These are phyloP conservation scores for Forsythia suspensa DNA, from an alignment of 257 asterid species.

Conservation along the genomic window DNA sequence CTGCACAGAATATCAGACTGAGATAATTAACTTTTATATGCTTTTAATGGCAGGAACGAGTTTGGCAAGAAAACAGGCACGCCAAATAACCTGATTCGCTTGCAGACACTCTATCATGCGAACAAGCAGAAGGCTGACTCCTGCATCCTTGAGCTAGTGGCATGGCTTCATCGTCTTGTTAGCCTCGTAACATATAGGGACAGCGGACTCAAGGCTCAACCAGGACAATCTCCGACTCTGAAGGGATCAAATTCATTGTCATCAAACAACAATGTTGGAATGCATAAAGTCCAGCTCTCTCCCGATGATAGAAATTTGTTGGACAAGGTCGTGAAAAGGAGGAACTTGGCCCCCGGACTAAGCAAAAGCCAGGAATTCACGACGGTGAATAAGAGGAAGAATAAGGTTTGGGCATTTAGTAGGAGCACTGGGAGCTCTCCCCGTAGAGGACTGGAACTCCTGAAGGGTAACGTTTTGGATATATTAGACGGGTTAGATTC, in stretches of 20 bases:
- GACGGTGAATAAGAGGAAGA: conserved; percentile 26
- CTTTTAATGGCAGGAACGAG: conserved; percentile 40
- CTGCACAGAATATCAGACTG: neutral
- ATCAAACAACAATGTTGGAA: neutral
- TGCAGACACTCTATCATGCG: conserved; percentile 67
- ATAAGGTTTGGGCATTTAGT: conserved; percentile 37
- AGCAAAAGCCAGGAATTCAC: conserved; percentile 64
- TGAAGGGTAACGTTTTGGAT: conserved; percentile 47
- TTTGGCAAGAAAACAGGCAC: conserved; percentile 47
- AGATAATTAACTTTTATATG: neutral
- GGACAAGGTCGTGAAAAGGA: conserved; percentile 43
- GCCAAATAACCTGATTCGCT: conserved; percentile 37
- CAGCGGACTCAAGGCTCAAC: conserved; percentile 30
- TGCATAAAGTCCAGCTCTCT: conserved; percentile 21
- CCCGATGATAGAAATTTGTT: conserved; percentile 41
- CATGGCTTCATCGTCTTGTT: conserved; percentile 63
- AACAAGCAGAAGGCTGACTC: conserved; percentile 53
- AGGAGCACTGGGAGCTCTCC: conserved; percentile 64
- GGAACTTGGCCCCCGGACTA: conserved; percentile 34
- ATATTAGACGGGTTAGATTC: conserved; percentile 52
- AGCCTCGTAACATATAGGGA: conserved; percentile 43
- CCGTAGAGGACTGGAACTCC: conserved; percentile 28
- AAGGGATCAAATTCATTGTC: conserved; percentile 27
- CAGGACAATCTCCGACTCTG: conserved; percentile 33
- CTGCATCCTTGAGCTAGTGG: conserved; percentile 49